A percentile compares a stretch with the other conserved stretches of the same genome.
phyloP scores from a whole-genome alignment of 2,329 filamentous ascomycete species.

The Alternaria sp. region DNA sequence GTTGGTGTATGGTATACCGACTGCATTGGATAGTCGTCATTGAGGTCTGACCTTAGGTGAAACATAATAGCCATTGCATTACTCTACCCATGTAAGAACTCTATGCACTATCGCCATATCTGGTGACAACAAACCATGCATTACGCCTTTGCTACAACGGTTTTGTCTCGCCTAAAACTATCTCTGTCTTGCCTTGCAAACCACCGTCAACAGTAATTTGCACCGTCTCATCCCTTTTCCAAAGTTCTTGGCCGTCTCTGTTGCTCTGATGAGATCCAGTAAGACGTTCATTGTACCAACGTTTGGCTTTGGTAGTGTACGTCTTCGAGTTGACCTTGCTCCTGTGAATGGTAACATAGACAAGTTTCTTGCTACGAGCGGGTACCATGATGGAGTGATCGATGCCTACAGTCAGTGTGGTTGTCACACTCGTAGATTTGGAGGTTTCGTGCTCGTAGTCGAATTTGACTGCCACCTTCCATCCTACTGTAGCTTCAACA shows the following conservation, averaged over 20 bases:
- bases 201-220: neutral
- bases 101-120: neutral
- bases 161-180: neutral
- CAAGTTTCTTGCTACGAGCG: neutral
- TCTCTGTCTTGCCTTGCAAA: neutral
- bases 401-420: neutral
- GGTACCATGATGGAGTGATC: neutral
- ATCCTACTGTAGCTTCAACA: neutral
- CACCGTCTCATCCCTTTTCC: neutral
- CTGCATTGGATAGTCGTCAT: neutral
- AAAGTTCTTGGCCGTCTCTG: neutral
- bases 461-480: neutral
- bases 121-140: neutral
- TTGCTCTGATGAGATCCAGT: neutral
- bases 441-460: neutral
- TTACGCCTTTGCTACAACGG: neutral
- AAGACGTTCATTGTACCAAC: neutral
- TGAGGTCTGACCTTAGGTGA: neutral
- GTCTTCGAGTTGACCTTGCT: neutral
- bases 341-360: neutral
- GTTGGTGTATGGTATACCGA: neutral
- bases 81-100: neutral
- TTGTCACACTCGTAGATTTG: neutral
- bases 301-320: neutral
- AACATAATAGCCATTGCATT: neutral